Conservation (phyloP, 352 stramenopile species). For the Pythium periplocum region DNA sequence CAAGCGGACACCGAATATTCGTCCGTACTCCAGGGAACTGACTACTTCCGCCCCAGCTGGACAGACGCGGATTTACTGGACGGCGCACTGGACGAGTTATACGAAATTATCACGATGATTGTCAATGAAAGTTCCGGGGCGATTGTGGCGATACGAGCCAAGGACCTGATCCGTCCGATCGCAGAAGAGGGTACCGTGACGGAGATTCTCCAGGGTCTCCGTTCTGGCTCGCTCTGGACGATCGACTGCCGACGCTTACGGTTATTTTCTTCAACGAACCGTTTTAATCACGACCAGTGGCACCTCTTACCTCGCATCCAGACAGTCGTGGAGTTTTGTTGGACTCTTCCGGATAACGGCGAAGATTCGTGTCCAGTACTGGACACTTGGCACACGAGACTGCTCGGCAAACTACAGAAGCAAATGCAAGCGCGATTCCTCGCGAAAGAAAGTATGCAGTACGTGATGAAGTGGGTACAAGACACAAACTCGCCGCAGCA, state of each 20-base stretch:
- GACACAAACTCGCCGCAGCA: conserved; percentile 31
- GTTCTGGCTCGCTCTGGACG: conserved; percentile 21
- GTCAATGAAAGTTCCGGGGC: conserved; percentile 28
- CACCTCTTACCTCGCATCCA: conserved; percentile 25
- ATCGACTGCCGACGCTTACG: conserved; percentile 47
- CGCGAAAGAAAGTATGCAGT: conserved; percentile 52
- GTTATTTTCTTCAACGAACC: conserved; percentile 45
- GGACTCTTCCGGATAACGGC: conserved; percentile 1
- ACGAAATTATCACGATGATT: conserved; percentile 48
- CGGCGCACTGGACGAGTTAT: conserved; percentile 23
- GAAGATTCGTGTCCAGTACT: background rate
- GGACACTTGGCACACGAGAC: conserved; percentile 44
- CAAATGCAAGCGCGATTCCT: conserved; percentile 44
- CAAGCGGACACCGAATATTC: conserved; percentile 10
- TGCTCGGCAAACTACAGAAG: conserved; percentile 35
- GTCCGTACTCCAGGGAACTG: background rate
- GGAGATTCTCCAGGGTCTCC: conserved; percentile 23
- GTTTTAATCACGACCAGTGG: conserved; percentile 46
- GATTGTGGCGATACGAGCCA: conserved; percentile 46
- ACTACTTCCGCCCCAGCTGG: background rate
- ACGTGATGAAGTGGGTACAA: conserved; percentile 29
- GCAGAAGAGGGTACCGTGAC: conserved; percentile 19
- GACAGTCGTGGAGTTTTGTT: conserved; percentile 43
- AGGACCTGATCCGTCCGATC: conserved; percentile 47
- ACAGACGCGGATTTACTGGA: background rate